Base-by-base conservation (phyloP, 2,329 filamentous ascomycete genomes). In the Chrysoporthe austroafricana region DNA sequence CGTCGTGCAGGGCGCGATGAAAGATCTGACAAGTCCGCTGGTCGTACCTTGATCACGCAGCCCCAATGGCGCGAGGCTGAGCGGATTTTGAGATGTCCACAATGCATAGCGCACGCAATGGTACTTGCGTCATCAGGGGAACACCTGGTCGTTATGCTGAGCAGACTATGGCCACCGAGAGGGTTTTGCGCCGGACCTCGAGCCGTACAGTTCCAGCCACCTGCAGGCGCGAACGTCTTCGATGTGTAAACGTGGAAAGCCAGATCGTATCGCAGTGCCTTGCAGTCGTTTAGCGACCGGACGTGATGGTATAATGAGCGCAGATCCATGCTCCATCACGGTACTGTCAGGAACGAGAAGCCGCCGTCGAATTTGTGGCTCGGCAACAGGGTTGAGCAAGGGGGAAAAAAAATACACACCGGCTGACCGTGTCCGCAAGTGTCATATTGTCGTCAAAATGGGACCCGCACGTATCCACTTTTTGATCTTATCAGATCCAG, bases 401-500 rank as follows among this genome's bases (percentile, higher is more conserved):
- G 36, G 36, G 9, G 9, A 39, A 39, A 54, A 26, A 54, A 54
- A 54, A 54, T 54, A 32, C 16, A 21, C 21, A 34, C 9, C 11
- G 50, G 21, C n/a, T 32, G 50, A 16, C 50, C 50, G 50, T 16
- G 50, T 5, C 50, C 21, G 50, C 32, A 13, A 32, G 26, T 3
- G 2, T 34, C 50, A 54, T 21, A 32, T 21, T 54, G 50, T 34
- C n/a, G 62, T 57, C 54, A 21, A 34, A 26, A 52, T 13, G 36
- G 63, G 58, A 11, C 50, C 63, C 62, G 62, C 42, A 50, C 44
- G 64, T 66, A 69, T 65, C 36, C 73, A 72, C 75, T 74, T 70
- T 69, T 77, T 71, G 75, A 85, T 84, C 82, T 85, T 83, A 85
- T 85, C 82, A 78, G 82, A 85, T 85, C 81, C 77, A 72, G 77